Evolutionary conservation across 495 filamentous ascomycete genomes (phyloP), one percentile per base, ranked within the genome.

Genomic region (Talaromyces thailandensis): DNA sequence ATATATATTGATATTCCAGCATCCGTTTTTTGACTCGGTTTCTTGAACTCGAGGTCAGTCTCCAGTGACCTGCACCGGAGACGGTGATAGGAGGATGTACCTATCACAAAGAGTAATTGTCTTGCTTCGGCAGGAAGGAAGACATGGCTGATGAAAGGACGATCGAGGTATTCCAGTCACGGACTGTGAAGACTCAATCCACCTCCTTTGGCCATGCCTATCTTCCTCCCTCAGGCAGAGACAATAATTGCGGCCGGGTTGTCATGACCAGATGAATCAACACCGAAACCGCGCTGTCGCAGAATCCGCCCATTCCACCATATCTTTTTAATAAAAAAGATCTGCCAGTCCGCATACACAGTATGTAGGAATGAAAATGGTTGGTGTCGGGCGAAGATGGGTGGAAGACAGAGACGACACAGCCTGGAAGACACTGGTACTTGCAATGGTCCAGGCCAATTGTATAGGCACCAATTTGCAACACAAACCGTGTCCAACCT

Each of bases 371-470:
- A 55, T 55, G 51, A 55, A 25, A 55, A 55, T 26, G 23, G 51
- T 26, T 28, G 51, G 65, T 52, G 58, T 67, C 62, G 63, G 68
- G 64, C 59, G 62, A 55, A 26, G 51, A 28, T 28, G 51, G 51
- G 9, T 55, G 51, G 26, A 14, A 7, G 23, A 62, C 64, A 59
- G 40, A 57, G 61, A 62, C 58, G 56, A 56, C 48, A 56, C 23
- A 50, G 37, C 64, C 68, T 64, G 65, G 63, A 64, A 69, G 61
- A 51, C 61, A 56, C 43, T 23, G 43, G 43, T 21, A 43, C 37
- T 18, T 48, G 43, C 6, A 48, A 48, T 48, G 43, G 43, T 48
- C 43, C 43, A 23, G 21, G 43, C 43, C 43, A 48, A 18, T 48
- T 23, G 6, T 8, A 48, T 48, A 40, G 12, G 12, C 16, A 48